Evolutionary conservation across 192 early-diverging fungal genomes (phyloP).

Genomic region (Rhizophagus sp.): DNA sequence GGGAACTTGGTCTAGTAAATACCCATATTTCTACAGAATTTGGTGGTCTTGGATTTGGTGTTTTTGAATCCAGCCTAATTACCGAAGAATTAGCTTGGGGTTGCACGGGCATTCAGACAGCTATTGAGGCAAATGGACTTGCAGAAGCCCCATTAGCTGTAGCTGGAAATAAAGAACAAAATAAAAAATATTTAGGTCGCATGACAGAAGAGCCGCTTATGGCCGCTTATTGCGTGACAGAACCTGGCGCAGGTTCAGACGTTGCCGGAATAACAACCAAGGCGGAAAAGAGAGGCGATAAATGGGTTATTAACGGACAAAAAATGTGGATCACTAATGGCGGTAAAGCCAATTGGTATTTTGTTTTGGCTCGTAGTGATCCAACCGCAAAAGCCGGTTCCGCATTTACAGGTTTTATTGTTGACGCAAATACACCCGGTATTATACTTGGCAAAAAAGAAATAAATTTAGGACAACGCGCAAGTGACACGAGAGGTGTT

Average conservation of each 20-base stretch:
- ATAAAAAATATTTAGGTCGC: slow-evolving; percentile 96
- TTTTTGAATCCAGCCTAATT: slow-evolving; percentile 83
- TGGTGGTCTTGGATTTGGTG: slow-evolving; percentile 87
- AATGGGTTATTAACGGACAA: slow-evolving; percentile 81
- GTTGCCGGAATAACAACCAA: slow-evolving; percentile 71
- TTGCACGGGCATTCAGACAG: slow-evolving; percentile 94
- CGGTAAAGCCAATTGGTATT: slow-evolving; percentile 97
- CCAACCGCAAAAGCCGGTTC: slow-evolving; percentile 72
- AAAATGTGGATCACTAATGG: slow-evolving; percentile 99
- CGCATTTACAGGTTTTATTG: slow-evolving; percentile 95
- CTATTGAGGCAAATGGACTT: slow-evolving; percentile 94
- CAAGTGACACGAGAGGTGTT: slow-evolving; percentile 88
- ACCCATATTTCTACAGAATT: slow-evolving; percentile 83
- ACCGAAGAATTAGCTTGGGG: slow-evolving; percentile 93
- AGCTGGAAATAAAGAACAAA: slow-evolving; percentile 84
- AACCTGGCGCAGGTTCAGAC: slow-evolving; percentile 77
- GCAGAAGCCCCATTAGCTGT: slow-evolving; percentile 90
- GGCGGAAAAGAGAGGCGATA: slow-evolving; percentile 76
- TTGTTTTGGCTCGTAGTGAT: slow-evolving; percentile 90
- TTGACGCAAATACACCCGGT: slow-evolving; percentile 87
- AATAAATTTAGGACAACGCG: slow-evolving; percentile 96
- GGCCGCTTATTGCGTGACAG: slow-evolving; percentile 90
- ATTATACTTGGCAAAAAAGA: slow-evolving; percentile 94
- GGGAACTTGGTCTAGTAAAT: slow-evolving; percentile 94
- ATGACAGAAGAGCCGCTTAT: slow-evolving; percentile 96